Base-by-base conservation (phyloP, 805 yeast species). In the Yamadazyma akitaensis region DNA sequence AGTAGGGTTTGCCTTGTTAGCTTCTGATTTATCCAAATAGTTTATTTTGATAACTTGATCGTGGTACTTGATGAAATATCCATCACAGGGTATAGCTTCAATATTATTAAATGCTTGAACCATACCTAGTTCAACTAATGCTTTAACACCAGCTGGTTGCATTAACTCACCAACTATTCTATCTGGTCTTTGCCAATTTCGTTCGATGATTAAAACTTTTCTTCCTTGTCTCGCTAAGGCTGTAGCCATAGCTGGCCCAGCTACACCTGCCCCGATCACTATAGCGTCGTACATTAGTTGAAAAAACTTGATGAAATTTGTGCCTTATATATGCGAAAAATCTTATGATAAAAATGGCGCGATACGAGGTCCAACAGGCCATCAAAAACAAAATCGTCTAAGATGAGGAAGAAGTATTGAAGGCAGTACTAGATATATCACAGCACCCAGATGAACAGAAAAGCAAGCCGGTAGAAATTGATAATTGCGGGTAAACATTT, bases 201-300 rank as follows among this genome's bases (percentile, higher is more conserved):
- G 78, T 62, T 94, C 99, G 14, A 85, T 72, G 17, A 85, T 75
- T 43, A 85, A 65, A 7, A 94, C 97, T 43, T 77, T 76, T 54
- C 96, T 77, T 28, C 98, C 98, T 59, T 88, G 95, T 56, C 92
- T 77, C 0, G 96, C 98, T 46, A 94, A 69, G 3, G 87, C 90
- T 1, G 90, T 85, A 37, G 97, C 97, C 16, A 92, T 75, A 46
- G 92, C 84, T 2, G 99, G 97, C 1, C 99, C 99, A 19, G 89
- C 84, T 17, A 92, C 96, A 46, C 99, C 99, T n/a, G 98, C 97
- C n/a, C 99, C 99, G 34, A 94, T 82, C 21, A 94, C 85, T 36
- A 92, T 82, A 42, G 84, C 92, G 60, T 94, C 99, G 66, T 80
- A 89, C 17, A 33, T 62, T 11, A 24, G 17, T 14, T n/a, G 12